These are phyloP conservation scores for Citrus medica DNA, from an alignment of 345 rosid species.

Conservation along the genomic window DNA sequence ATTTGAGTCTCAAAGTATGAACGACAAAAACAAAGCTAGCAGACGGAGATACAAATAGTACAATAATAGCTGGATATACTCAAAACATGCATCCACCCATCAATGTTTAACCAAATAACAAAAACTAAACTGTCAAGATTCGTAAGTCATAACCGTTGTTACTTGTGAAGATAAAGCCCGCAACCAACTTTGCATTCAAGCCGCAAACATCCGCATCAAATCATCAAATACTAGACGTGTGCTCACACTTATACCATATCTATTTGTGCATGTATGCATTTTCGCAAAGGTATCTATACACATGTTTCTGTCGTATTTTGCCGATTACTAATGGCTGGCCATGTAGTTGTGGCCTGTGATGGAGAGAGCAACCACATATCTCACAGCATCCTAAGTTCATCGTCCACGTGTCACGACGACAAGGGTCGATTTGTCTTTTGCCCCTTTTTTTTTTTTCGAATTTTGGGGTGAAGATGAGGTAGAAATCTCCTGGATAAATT, in stretches of 20 bases:
- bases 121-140: neutral
- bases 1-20: no score
- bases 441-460: no score
- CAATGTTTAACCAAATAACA: neutral
- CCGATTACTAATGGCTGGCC: neutral
- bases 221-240: no score
- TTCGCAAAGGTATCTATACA: no score
- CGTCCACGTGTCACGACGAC: neutral
- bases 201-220: conserved; percentile 17
- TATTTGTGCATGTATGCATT: no score
- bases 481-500: no score
- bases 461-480: no score
- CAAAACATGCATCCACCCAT: neutral
- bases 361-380: neutral
- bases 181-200: neutral
- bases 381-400: neutral
- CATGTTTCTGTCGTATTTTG: neutral
- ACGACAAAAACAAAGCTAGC: conserved; percentile 1
- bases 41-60: neutral
- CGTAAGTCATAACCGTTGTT: neutral
- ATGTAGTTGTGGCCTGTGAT: neutral
- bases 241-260: no score
- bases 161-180: neutral
- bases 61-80: neutral
- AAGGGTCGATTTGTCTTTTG: neutral